A percentile compares a stretch with the other conserved stretches of the same genome.
phyloP scores from a whole-genome alignment of 2,329 filamentous ascomycete genomes.

The Verticillium alfalfae region DNA sequence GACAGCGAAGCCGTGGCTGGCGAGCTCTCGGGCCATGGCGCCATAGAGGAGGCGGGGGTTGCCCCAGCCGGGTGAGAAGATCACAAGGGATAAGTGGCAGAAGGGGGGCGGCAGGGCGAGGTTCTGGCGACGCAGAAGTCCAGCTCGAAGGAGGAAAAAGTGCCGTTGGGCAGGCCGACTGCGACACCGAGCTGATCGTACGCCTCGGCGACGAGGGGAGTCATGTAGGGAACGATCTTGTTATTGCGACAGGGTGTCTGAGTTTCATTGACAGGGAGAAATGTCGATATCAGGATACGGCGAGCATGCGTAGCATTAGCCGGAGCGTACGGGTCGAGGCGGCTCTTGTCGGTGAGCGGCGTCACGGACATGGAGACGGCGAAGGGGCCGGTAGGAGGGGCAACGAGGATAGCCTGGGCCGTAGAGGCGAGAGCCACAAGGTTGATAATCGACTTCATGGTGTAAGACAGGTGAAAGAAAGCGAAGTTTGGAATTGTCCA shows the following conservation, averaged over 20 bases:
- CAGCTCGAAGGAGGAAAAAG: slow-evolving; percentile 19
- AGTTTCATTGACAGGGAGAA: slow-evolving; percentile 19
- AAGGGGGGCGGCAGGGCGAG: background rate
- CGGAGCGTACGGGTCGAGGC: slow-evolving; percentile 22
- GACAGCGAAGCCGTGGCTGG: slow-evolving; percentile 38
- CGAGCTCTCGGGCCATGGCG: slow-evolving; percentile 35
- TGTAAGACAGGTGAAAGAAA: background rate
- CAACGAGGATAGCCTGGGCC: slow-evolving; percentile 17
- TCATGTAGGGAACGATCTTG: slow-evolving; percentile 23
- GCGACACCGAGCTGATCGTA: slow-evolving; percentile 19
- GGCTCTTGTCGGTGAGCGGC: slow-evolving; percentile 20
- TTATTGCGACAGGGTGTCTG: slow-evolving; percentile 12
- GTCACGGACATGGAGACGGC: slow-evolving; percentile 18
- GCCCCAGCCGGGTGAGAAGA: slow-evolving; percentile 40
- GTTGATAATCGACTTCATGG: slow-evolving; percentile 14
- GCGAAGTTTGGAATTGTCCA: background rate
- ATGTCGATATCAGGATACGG: slow-evolving; percentile 22
- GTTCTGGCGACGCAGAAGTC: slow-evolving; percentile 15
- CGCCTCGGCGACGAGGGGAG: slow-evolving; percentile 19
- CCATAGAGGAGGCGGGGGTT: slow-evolving; percentile 36
- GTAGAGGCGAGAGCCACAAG: slow-evolving; percentile 9
- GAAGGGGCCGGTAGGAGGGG: slow-evolving; percentile 22
- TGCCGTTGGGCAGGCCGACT: slow-evolving; percentile 22
- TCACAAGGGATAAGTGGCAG: slow-evolving; percentile 15
- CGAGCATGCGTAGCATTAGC: slow-evolving; percentile 14